phyloP scores from a whole-genome alignment of 2,329 filamentous ascomycete genomes.

The Colletotrichum somersetense region DNA sequence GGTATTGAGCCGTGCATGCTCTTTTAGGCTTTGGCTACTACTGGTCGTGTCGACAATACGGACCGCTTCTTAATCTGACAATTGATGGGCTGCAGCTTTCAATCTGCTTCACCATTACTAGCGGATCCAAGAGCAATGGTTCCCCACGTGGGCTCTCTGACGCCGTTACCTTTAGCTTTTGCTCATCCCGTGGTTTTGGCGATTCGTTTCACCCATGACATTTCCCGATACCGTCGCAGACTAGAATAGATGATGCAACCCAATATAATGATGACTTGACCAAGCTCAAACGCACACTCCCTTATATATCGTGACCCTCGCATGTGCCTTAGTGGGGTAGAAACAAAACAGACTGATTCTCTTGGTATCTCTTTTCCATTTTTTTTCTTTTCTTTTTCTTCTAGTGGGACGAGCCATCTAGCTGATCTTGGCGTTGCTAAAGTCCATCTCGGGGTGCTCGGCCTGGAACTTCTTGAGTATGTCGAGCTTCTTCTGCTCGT shows the following conservation, averaged over 20 bases:
- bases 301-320: not conserved
- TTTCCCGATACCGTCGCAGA: slow-evolving; percentile 40
- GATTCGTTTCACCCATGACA: slow-evolving; percentile 76
- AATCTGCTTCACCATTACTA: slow-evolving; percentile 66
- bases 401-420: not conserved
- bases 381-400: not conserved
- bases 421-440: slow-evolving; percentile 76
- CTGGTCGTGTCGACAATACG: slow-evolving; percentile 46
- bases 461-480: slow-evolving; percentile 93
- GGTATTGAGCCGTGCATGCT: no score
- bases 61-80: slow-evolving; percentile 58
- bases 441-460: slow-evolving; percentile 81
- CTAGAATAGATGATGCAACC: slow-evolving; percentile 13
- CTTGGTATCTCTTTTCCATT: not conserved
- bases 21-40: not conserved
- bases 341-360: not conserved
- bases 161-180: slow-evolving; percentile 55
- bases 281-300: not conserved
- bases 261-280: slow-evolving; percentile 8
- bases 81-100: slow-evolving; percentile 66
- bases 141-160: slow-evolving; percentile 70
- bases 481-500: slow-evolving; percentile 95
- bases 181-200: slow-evolving; percentile 60
- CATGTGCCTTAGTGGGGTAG: not conserved
- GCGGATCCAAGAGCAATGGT: slow-evolving; percentile 68